Conservation (phyloP, 2,329 filamentous ascomycete genomes). For the Ophiosphaerella narmari region DNA sequence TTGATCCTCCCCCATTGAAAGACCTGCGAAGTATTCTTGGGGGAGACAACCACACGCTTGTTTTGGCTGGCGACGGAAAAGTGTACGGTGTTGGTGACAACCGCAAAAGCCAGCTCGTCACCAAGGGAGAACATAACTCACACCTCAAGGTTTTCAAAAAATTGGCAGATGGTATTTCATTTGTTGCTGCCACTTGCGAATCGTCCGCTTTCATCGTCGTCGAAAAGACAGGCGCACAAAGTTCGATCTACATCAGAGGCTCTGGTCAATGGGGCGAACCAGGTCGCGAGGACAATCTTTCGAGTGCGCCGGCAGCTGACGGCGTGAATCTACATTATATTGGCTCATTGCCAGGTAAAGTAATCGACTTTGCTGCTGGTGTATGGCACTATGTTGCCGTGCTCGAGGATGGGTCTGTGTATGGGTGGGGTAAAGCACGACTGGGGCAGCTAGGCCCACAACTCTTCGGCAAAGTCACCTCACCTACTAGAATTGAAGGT, state of each 20-base stretch:
- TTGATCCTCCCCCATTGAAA: constrained; percentile 3
- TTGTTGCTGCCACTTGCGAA: constrained; percentile 30
- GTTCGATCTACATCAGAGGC: constrained; percentile 18
- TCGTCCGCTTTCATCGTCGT: constrained; percentile 29
- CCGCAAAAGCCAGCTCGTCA: constrained; percentile 52
- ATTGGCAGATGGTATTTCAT: constrained; percentile 2
- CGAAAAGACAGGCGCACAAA: not conserved
- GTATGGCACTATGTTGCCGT: constrained; percentile 80
- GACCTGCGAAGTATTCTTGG: constrained; percentile 52
- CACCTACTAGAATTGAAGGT: constrained; percentile 36
- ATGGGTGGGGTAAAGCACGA: constrained; percentile 85
- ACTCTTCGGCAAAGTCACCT: constrained; percentile 49
- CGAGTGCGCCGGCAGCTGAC: not conserved
- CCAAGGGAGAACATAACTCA: not conserved
- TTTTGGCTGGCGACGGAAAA: constrained; percentile 64
- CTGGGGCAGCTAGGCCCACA: constrained; percentile 77
- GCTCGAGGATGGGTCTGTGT: constrained; percentile 74
- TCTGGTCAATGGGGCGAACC: constrained; percentile 34
- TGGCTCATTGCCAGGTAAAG: constrained; percentile 3
- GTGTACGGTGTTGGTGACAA: constrained; percentile 71
- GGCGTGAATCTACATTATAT: not conserved
- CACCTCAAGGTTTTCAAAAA: constrained; percentile 9
- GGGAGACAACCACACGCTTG: constrained; percentile 86
- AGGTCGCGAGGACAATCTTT: constrained; percentile 10
- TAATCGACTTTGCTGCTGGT: constrained; percentile 71